Base-by-base conservation (phyloP, 306 rosid genomes). In the Cyclanthera cordifolia region DNA sequence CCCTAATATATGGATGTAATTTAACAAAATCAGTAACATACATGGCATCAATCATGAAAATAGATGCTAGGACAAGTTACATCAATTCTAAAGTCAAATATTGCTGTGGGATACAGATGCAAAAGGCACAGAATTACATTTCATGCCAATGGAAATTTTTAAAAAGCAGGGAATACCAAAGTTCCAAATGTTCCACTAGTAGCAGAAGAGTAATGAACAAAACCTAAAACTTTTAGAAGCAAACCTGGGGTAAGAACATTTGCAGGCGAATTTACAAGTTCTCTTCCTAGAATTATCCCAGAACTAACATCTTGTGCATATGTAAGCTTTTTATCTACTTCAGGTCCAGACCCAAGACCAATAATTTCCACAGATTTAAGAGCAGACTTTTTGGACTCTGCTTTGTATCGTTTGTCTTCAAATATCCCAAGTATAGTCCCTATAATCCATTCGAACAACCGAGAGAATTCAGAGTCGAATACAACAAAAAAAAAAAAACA, bases 221-320 rank as follows among this genome's bases (percentile, higher is more conserved):
- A 39, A 28, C 32, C 32, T 28, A 28, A 28, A 1, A 3, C 46
- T 41, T 68, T 34, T 25, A 24, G 19, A 45, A 52, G 39, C 68
- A 7, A 79, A 93, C 99, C 99, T 73, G 99, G 99, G 55, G 99
- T 93, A 67, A 93, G 95, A 43, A 93, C 99, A 85, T 93, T 93
- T 72, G 97, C 99, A 12, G 99, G 99, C 32, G 99, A 93, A 73
- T 87, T 90, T 4, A 85, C 95, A 71, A 93, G 96, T 85, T 93
- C 95, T 82, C 82, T 88, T 81, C 95, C 99, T 11, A 90, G 83
- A 71, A 93, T 78, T 69, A 93, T 73, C 61, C 87, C 97, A 68
- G 94, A 86, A 69, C 91, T 80, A 75, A 93, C 88, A 75, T 82
- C 55, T 78, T 82, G 90, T 1, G 99, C 95, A 69, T 69, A 85